A percentile compares a stretch with the other conserved stretches of the same genome.
These are phyloP conservation scores for Sherardia arvensis DNA, from an alignment of 257 asterid genomes.

Conservation along the genomic window DNA sequence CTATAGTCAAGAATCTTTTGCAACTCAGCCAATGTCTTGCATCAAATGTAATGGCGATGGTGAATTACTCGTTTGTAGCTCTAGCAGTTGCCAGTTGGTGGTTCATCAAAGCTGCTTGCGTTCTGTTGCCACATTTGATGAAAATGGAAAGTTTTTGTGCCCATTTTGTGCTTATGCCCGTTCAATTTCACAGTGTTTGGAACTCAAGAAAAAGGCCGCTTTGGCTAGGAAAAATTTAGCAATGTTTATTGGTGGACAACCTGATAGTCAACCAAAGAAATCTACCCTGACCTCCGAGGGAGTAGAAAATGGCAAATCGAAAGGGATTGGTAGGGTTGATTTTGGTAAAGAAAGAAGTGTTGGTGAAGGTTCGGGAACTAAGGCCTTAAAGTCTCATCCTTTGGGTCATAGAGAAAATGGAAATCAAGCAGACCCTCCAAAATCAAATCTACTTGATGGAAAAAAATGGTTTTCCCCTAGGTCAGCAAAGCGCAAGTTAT, in stretches of 20 bases:
- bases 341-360: constrained; percentile 5
- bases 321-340: neutral
- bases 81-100: constrained; percentile 37
- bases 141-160: constrained; percentile 42
- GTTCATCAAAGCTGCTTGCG: constrained; percentile 59
- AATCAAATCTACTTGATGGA: constrained; percentile 18
- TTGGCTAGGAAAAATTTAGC: constrained; percentile 44
- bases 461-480: constrained; percentile 13
- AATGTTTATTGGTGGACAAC: constrained; percentile 30
- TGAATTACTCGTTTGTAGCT: constrained; percentile 37
- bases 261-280: constrained; percentile 18
- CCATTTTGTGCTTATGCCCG: constrained; percentile 72
- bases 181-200: constrained; percentile 42
- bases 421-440: constrained; percentile 25
- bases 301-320: constrained; percentile 7
- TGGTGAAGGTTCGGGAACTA: constrained; percentile 6
- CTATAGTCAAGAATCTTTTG: constrained; percentile 37
- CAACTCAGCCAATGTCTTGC: constrained; percentile 34
- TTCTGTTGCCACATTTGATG: constrained; percentile 33
- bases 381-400: neutral
- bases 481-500: constrained; percentile 12
- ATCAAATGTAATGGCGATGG: constrained; percentile 44
- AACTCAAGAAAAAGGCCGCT: constrained; percentile 34
- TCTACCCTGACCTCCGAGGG: constrained; percentile 1
- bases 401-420: constrained; percentile 20